A percentile compares a stretch with the other conserved stretches of the same genome.
These are phyloP conservation scores for Lachnellula occidentalis DNA, from an alignment of 2,329 filamentous ascomycete genomes.

Conservation along the genomic window DNA sequence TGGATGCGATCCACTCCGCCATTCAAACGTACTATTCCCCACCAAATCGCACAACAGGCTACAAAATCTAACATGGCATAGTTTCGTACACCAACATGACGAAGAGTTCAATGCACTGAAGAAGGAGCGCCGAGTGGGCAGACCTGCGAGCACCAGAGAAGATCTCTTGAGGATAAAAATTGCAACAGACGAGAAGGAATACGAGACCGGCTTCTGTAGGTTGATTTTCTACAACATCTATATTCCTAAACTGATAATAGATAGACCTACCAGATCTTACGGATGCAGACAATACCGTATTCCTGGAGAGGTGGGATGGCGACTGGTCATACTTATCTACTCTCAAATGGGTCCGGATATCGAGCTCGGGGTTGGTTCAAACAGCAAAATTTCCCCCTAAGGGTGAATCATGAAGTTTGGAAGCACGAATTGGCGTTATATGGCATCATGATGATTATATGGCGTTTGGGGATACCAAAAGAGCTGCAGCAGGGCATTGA, in stretches of 20 bases:
- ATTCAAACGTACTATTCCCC: slow-evolving; percentile 51
- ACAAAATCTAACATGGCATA: slow-evolving; percentile 33
- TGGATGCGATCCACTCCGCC: slow-evolving; percentile 53
- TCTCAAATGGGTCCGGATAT: slow-evolving; percentile 71
- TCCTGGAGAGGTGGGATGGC: slow-evolving; percentile 71
- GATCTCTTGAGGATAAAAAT: slow-evolving; percentile 70
- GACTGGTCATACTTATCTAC: slow-evolving; percentile 76
- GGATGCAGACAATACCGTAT: slow-evolving; percentile 56
- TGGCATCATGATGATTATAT: not conserved
- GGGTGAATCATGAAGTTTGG: slow-evolving; percentile 32
- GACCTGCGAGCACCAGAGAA: slow-evolving; percentile 72
- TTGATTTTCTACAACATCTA: slow-evolving; percentile 13
- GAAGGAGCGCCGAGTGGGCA: slow-evolving; percentile 67
- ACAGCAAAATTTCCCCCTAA: slow-evolving; percentile 76
- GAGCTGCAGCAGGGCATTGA: not conserved
- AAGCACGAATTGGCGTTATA: slow-evolving; percentile 7
- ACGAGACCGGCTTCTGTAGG: slow-evolving; percentile 74
- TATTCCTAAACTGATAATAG: slow-evolving; percentile 11
- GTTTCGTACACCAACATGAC: slow-evolving; percentile 62
- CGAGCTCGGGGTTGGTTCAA: slow-evolving; percentile 56
- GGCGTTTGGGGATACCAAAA: slow-evolving; percentile 20
- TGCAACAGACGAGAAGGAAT: slow-evolving; percentile 69
- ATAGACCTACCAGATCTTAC: slow-evolving; percentile 70
- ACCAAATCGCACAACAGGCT: slow-evolving; percentile 28
- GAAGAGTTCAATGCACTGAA: slow-evolving; percentile 63